phyloP scores from a whole-genome alignment of 805 yeast species.

The Zygosaccharomyces kombuchaensis region DNA sequence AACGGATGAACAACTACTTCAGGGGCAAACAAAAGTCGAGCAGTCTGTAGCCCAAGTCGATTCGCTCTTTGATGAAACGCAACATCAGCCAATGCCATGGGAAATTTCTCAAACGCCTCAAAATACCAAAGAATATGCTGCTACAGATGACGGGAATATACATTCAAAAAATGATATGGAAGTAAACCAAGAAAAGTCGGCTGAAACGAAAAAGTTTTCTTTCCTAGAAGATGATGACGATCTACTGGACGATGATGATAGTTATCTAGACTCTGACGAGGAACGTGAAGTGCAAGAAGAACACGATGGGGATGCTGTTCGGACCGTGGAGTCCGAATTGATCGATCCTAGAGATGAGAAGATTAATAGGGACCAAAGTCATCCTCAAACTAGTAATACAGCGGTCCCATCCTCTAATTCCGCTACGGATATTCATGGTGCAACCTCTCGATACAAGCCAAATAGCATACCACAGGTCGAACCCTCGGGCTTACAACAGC shows the following conservation, averaged over 20 bases:
- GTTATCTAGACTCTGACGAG: conserved; percentile 32
- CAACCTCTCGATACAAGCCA: conserved; percentile 5
- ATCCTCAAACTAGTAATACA: neutral
- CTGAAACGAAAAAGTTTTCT: conserved; percentile 39
- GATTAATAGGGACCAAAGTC: neutral
- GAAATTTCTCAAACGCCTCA: neutral
- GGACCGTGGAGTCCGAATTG: neutral
- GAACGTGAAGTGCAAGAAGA: conserved; percentile 10
- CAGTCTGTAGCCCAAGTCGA: neutral
- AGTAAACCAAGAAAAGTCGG: conserved; percentile 1
- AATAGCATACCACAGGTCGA: neutral
- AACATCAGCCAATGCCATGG: conserved; percentile 12
- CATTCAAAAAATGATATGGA: neutral
- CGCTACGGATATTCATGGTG: neutral
- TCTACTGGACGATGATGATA: conserved; percentile 39
- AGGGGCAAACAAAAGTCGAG: neutral
- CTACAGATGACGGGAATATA: neutral
- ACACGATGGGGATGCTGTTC: neutral
- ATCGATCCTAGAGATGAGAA: neutral
- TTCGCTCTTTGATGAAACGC: neutral
- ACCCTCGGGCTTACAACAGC: neutral
- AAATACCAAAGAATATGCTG: neutral
- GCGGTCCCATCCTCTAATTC: neutral
- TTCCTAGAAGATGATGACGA: conserved; percentile 45
- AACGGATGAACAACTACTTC: too few relatives aligned